Evolutionary conservation across 2,329 filamentous ascomycete genomes (phyloP).

Genomic region (Colletotrichum sublineola): DNA sequence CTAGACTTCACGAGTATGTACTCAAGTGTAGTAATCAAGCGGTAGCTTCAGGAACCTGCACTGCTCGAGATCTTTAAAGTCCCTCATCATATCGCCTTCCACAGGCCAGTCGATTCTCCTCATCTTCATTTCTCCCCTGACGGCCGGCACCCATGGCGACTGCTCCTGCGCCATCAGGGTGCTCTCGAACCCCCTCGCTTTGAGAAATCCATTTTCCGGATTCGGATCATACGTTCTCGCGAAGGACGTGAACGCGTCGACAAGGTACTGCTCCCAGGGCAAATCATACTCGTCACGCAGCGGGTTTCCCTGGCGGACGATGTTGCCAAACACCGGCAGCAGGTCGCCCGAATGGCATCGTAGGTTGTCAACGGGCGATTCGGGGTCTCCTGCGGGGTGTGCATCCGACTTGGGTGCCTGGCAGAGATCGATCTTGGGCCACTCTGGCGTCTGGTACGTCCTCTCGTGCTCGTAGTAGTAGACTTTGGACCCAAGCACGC

Average conservation of each 20-base stretch:
- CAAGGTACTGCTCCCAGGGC: conserved; percentile 36
- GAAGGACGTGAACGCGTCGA: conserved; percentile 62
- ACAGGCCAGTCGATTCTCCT: conserved; percentile 57
- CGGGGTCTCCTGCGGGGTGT: conserved; percentile 58
- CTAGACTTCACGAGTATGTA: conserved; percentile 1
- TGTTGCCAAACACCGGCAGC: conserved; percentile 58
- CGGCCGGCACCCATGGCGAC: conserved; percentile 53
- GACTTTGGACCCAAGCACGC: conserved; percentile 58
- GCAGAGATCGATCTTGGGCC: conserved; percentile 66
- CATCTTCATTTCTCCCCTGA: conserved; percentile 55
- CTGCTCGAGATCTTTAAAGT: conserved; percentile 61
- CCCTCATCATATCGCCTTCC: conserved; percentile 45
- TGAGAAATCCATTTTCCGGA: conserved; percentile 55
- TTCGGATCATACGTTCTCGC: conserved; percentile 60
- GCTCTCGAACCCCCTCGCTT: conserved; percentile 35
- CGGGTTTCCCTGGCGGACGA: conserved; percentile 48
- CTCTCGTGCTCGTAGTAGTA: conserved; percentile 74
- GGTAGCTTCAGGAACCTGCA: conserved; percentile 58
- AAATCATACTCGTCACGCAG: conserved; percentile 54
- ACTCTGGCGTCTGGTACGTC: conserved; percentile 65
- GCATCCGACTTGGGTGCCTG: conserved; percentile 50
- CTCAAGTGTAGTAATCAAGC: conserved; percentile 53
- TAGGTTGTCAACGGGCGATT: conserved; percentile 52
- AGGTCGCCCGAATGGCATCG: conserved; percentile 63
- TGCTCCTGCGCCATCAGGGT: conserved; percentile 53